Conservation (phyloP, 2,329 filamentous ascomycete genomes). For the Cercospora zeae-maydis region DNA sequence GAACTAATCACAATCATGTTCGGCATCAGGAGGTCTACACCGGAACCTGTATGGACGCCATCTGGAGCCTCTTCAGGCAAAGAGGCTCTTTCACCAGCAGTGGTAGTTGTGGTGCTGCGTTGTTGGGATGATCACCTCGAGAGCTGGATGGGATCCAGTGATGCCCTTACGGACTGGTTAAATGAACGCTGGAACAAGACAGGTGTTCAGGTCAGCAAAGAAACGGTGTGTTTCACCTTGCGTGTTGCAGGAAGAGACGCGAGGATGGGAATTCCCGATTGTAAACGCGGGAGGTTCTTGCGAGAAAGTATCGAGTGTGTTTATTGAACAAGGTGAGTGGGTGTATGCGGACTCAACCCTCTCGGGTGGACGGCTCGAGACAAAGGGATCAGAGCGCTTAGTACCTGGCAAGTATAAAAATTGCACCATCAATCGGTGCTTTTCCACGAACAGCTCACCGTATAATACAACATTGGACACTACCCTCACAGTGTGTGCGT, state of each 20-base stretch:
- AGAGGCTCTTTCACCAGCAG: conserved; percentile 20
- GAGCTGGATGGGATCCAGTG: conserved; percentile 24
- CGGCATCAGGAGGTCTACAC: not conserved
- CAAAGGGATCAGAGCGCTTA: too few species aligned
- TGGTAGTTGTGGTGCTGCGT: conserved; percentile 23
- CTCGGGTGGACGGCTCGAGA: too few species aligned
- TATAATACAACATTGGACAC: too few species aligned
- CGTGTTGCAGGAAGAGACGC: conserved; percentile 21
- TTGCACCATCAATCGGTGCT: too few species aligned
- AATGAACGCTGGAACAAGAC: conserved; percentile 32
- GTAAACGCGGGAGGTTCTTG: conserved; percentile 16
- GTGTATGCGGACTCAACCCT: too few species aligned
- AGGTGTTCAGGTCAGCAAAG: conserved; percentile 23
- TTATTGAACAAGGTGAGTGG: not conserved
- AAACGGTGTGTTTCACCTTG: conserved; percentile 28
- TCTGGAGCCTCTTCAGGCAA: conserved; percentile 10
- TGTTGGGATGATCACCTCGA: conserved; percentile 21
- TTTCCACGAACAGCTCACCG: too few species aligned
- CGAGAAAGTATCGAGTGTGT: conserved; percentile 7
- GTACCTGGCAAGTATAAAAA: too few species aligned
- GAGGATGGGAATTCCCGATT: conserved; percentile 23
- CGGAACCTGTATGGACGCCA: not conserved
- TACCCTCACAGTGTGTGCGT: not conserved
- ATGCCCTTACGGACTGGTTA: conserved; percentile 30
- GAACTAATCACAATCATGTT: not conserved